Base-by-base conservation (phyloP, 2,329 filamentous ascomycete genomes). In the Cladosporium sp. region DNA sequence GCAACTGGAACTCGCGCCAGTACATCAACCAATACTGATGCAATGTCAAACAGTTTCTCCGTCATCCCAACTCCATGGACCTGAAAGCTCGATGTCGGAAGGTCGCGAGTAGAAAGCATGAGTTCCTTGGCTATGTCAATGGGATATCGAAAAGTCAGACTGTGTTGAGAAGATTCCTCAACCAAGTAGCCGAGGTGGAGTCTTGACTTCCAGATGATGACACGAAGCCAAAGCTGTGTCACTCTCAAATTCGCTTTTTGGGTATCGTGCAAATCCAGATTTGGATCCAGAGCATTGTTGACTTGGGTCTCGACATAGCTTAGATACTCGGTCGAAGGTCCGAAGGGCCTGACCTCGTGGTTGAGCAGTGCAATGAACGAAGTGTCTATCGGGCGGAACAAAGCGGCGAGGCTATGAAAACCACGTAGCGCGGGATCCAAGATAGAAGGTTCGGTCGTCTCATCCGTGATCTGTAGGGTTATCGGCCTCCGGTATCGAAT, bases 21-120 rank as follows among this genome's bases (percentile, higher is more conserved):
- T 12, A 48, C 45, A n/a, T 48, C 45, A 13, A 48, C 45, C 17
- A 48, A 15, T 5, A 36, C 45, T 1, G 45, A 48, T 15, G 61
- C 61, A 32, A 71, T 70, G 49, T 72, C 68, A 39, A 65, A 71
- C 22, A 72, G 50, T 54, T 72, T 72, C 50, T 72, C 69, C 9
- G 68, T 65, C 62, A 60, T 65, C 51, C 48, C 71, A 29, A 72
- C 67, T 3, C 70, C 71, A 53, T 73, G 70, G 0, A 69, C 68
- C 52, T 73, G 39, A 27, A 48, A 48, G 13, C 36, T 38, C 18
- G 45, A 41, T 7, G 27, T 27, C 3, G 45, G 45, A 2, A 48
- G 37, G 37, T 48, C 45, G 15, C 45, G 37, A 8, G 45, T 48
- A 2, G 45, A 48, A 13, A 48, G 45, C 45, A 48, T 48, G 11